Conservation (phyloP, 345 rosid genomes). For the Abelmoschus esculentus region DNA sequence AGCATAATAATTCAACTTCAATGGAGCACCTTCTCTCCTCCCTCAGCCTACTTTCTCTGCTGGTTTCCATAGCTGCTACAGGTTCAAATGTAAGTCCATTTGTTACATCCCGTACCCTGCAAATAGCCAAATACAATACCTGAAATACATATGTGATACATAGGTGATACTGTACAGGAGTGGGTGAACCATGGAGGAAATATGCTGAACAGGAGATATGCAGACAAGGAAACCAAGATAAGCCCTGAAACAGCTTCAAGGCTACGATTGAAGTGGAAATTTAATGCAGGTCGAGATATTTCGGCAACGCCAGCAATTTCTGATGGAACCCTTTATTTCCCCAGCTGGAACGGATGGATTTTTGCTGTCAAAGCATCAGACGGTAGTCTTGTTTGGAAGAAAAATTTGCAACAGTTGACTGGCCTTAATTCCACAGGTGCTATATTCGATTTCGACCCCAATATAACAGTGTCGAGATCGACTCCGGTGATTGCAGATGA, state of each 20-base stretch:
- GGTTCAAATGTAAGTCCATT: background rate
- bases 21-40: background rate
- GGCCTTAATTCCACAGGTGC: slow-evolving; percentile 25
- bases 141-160: background rate
- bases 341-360: slow-evolving; percentile 44
- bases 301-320: slow-evolving; percentile 39
- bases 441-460: slow-evolving; percentile 3
- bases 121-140: too few species aligned
- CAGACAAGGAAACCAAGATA: background rate
- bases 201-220: background rate
- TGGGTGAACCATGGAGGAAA: slow-evolving; percentile 1
- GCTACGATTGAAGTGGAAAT: slow-evolving; percentile 30
- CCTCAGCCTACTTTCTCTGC: background rate
- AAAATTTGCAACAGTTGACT: slow-evolving; percentile 28
- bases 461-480: slow-evolving; percentile 25
- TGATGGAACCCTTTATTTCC: slow-evolving; percentile 32
- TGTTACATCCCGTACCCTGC: too few species aligned
- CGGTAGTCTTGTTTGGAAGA: slow-evolving; percentile 31
- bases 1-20: background rate
- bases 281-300: slow-evolving; percentile 38
- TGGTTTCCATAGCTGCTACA: background rate
- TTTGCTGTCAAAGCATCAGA: slow-evolving; percentile 34
- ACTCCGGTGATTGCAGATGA: slow-evolving; percentile 30
- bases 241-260: slow-evolving; percentile 11
- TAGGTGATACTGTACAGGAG: background rate